A percentile compares a stretch with the other conserved stretches of the same genome.
These are phyloP conservation scores for Mortierella claussenii DNA, from an alignment of 192 early-diverging fungal species.

Conservation along the genomic window DNA sequence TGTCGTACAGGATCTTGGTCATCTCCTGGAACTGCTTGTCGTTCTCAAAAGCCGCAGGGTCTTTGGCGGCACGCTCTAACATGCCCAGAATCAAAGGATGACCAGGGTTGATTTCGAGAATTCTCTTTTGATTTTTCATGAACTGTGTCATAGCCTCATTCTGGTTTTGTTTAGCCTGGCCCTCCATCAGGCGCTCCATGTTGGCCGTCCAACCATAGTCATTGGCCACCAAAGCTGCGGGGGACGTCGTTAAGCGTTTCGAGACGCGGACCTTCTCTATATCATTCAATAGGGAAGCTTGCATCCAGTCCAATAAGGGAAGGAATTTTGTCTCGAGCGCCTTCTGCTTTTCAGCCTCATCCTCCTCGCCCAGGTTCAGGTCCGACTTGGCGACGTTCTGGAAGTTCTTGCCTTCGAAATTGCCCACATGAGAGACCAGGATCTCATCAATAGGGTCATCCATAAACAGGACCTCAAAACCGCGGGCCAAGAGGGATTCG, in stretches of 20 bases:
- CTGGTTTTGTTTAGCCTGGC: constrained; percentile 63
- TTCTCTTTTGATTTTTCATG: constrained; percentile 68
- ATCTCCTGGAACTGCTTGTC: constrained; percentile 59
- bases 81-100: constrained; percentile 70
- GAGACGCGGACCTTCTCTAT: constrained; percentile 76
- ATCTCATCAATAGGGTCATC: constrained; percentile 82
- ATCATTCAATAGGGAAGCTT: constrained; percentile 55
- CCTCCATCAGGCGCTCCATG: constrained; percentile 69
- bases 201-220: constrained; percentile 73
- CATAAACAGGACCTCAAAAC: constrained; percentile 90
- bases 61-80: constrained; percentile 60
- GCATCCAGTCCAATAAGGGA: constrained; percentile 70
- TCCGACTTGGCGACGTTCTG: constrained; percentile 77
- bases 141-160: constrained; percentile 60
- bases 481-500: constrained; percentile 87
- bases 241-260: constrained; percentile 80
- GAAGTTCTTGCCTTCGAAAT: constrained; percentile 83
- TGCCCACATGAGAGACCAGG: constrained; percentile 74
- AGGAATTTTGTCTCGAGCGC: constrained; percentile 62
- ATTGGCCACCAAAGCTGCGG: constrained; percentile 74
- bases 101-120: constrained; percentile 74
- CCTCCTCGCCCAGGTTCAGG: constrained; percentile 72
- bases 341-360: constrained; percentile 57
- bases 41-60: constrained; percentile 42
- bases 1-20: constrained; percentile 71